Evolutionary conservation across 208 protist genomes (phyloP).

Genomic region (Balamuthia mandrillaris): DNA sequence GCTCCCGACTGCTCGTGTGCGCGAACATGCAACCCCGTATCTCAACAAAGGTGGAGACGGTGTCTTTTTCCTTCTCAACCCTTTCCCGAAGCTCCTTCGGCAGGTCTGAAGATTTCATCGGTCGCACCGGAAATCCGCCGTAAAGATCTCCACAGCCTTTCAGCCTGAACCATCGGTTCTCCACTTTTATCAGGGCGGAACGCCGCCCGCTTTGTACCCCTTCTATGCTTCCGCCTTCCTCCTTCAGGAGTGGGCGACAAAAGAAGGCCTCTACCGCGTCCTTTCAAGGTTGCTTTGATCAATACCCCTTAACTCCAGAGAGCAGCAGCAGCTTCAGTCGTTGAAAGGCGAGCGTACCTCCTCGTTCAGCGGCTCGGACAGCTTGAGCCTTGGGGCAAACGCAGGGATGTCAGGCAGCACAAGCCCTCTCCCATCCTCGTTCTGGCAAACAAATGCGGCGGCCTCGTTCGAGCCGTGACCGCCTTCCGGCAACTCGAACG

Average conservation of each 20-base stretch:
- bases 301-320: too few relatives aligned
- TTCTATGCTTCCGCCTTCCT: background rate
- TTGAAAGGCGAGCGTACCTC: background rate
- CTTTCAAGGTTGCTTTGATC: too few relatives aligned
- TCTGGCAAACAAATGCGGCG: background rate
- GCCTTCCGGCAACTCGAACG: background rate
- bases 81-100: background rate
- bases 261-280: too few relatives aligned
- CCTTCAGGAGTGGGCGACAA: constrained; percentile 7
- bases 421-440: background rate
- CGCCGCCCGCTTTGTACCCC: constrained; percentile 33
- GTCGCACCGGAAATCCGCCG: background rate
- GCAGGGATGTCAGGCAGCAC: constrained; percentile 24
- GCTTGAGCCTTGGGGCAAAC: background rate
- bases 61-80: background rate
- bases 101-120: too few relatives aligned
- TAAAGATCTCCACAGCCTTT: constrained; percentile 45
- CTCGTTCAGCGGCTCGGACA: background rate
- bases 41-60: background rate
- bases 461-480: background rate
- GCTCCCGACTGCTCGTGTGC: constrained; percentile 18
- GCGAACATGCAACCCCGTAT: constrained; percentile 26
- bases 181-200: constrained; percentile 20
- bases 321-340: too few relatives aligned
- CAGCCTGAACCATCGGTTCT: constrained; percentile 28